phyloP scores from a whole-genome alignment of 164 flowering plant species.

The Annona squamosa region DNA sequence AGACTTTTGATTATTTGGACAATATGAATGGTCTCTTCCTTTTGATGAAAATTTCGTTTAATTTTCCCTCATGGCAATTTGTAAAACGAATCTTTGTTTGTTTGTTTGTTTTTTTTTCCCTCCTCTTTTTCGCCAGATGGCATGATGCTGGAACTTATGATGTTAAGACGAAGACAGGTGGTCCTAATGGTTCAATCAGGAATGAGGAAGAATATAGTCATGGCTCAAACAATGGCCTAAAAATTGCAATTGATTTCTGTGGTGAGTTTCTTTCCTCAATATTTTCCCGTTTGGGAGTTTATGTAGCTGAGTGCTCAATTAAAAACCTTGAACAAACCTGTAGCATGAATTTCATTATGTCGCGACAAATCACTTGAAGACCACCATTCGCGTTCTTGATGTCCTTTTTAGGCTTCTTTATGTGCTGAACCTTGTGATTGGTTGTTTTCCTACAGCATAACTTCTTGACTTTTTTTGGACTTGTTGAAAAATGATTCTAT shows the following conservation, averaged over 20 bases:
- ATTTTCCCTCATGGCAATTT: too few species aligned
- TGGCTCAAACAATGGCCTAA: conserved; percentile 70
- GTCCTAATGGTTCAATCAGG: conserved; percentile 85
- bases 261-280: neutral
- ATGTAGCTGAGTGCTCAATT: neutral
- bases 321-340: neutral
- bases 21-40: too few species aligned
- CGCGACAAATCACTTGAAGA: neutral
- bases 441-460: neutral
- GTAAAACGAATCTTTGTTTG: neutral
- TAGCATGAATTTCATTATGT: neutral
- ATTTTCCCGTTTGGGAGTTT: neutral
- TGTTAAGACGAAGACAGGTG: conserved; percentile 71
- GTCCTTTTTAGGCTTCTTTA: neutral
- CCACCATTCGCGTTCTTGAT: neutral
- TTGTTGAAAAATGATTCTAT: neutral
- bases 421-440: neutral
- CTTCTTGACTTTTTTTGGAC: neutral
- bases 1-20: neutral
- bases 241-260: conserved; percentile 67
- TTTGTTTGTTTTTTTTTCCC: neutral
- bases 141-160: conserved; percentile 96
- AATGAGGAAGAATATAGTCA: conserved; percentile 67
- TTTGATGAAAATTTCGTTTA: too few species aligned
- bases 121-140: conserved; percentile 47